Evolutionary conservation across 306 rosid genomes (phyloP).

Genomic region (Corylus heterophylla): DNA sequence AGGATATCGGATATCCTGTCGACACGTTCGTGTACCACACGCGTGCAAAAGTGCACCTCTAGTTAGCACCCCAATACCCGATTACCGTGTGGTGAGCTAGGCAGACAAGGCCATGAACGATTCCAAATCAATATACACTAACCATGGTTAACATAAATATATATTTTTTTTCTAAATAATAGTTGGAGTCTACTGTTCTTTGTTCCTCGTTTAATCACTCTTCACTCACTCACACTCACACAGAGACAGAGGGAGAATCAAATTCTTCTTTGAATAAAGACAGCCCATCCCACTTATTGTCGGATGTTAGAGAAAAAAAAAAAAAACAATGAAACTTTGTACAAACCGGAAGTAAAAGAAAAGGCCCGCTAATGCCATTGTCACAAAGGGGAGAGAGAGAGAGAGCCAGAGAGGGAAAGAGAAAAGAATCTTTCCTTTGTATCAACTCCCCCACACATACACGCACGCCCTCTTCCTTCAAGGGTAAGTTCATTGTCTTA

Average conservation of each 20-base stretch:
- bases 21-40: background rate
- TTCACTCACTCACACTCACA: conserved; percentile 12
- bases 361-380: conserved; percentile 30
- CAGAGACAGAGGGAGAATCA: conserved; percentile 32
- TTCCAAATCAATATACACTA: background rate
- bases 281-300: conserved; percentile 37
- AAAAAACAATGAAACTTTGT: conserved; percentile 25
- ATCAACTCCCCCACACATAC: conserved; percentile 4
- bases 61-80: background rate
- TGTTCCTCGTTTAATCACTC: conserved; percentile 34
- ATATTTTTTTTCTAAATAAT: too few species aligned
- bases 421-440: conserved; percentile 19
- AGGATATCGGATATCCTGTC: too few species aligned
- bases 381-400: background rate
- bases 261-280: conserved; percentile 55
- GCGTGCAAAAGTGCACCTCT: background rate
- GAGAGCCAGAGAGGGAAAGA: conserved; percentile 12
- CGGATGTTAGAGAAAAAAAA: background rate
- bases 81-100: background rate
- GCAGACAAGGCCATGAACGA: background rate
- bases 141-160: conserved; percentile 12
- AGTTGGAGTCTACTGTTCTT: conserved; percentile 30
- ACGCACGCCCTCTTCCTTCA: conserved; percentile 24
- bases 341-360: conserved; percentile 22
- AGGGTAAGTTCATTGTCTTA: conserved; percentile 27